Evolutionary conservation across 1,139 yeast genomes (phyloP), one percentile per base, ranked within the genome.

Genomic region (Pichia sp.): DNA sequence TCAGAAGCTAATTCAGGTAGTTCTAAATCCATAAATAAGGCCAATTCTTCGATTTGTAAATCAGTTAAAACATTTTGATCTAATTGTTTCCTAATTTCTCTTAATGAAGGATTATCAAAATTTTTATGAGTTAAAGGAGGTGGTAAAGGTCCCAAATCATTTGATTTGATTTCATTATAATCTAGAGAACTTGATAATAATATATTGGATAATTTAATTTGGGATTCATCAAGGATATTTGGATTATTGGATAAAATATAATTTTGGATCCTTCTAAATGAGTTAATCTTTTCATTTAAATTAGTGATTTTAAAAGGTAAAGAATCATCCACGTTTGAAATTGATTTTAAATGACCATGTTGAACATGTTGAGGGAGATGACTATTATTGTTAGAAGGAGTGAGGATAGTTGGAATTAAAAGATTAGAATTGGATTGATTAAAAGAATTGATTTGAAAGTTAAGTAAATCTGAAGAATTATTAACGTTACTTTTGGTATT

Each of bases 1-100:
- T 91, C 99, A 47, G 91, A 80, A 31, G 96, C 79, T 43, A 91
- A 70, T 58, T 87, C 95, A 1, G 97, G 95, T 47, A 93, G 72
- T 61, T 91, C 97, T 50, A 79, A 83, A 50, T 86, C 66, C 91
- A 91, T 85, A 6, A 88, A 84, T 38, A 87, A 60, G 13, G 95
- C 88, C 38, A 88, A 66, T 50, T 80, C 91, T 58, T 89, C 97
- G 41, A 88, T 71, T 50, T 87, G 95, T 16, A 70, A 59, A 35
- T 63, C 65, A 1, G 68, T 46, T 42, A 68, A 57, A 18, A 55
- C 54, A 26, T 69, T 69, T 32, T 62, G 56, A 52, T 75, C 80
- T 33, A 74, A 60, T 36, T 65, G 64, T 50, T 76, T 74, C 31
- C 80, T 64, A 31, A 74, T 65, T 37, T 75, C 80, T 26, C 78